Evolutionary conservation across 805 yeast genomes (phyloP), one percentile per base, ranked within the genome.

Genomic region (Kazachstania viticola): DNA sequence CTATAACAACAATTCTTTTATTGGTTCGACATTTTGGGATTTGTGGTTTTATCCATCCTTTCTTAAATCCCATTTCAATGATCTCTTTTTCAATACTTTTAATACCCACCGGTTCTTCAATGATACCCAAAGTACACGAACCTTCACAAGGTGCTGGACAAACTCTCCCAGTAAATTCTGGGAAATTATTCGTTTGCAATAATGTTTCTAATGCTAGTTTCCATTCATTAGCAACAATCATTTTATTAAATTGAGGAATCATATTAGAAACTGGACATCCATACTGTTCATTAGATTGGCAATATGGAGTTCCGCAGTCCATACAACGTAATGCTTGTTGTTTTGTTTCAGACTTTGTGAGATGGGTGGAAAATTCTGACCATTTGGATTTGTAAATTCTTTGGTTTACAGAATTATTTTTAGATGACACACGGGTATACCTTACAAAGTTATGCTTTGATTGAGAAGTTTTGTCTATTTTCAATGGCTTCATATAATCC

Each of bases 61-160:
- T n/a, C n/a, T n/a, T n/a, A n/a, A n/a, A n/a, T n/a, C n/a, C n/a
- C n/a, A n/a, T n/a, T n/a, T n/a, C n/a, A n/a, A n/a, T n/a, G n/a
- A n/a, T n/a, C n/a, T n/a, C n/a, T n/a, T n/a, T n/a, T n/a, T n/a
- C n/a, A n/a, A n/a, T n/a, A n/a, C n/a, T n/a, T n/a, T n/a, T n/a
- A n/a, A n/a, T n/a, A n/a, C n/a, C n/a, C n/a, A n/a, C n/a, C n/a
- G n/a, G n/a, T n/a, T n/a, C n/a, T n/a, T 80, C 93, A 58, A 78
- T 84, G 48, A 91, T 84, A 29, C 95, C 95, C 49, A 91, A 69
- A 21, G 84, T 88, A 62, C 93, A 80, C 3, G 97, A 95, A 48
- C 96, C 96, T 60, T 87, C 94, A 66, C 98, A 88, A 42, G 98
- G 98, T 39, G 97, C 97, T 15, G 98, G 98, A 64, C 98, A 88